Evolutionary conservation across 306 rosid genomes (phyloP).

Genomic region (Quercus mongolica): DNA sequence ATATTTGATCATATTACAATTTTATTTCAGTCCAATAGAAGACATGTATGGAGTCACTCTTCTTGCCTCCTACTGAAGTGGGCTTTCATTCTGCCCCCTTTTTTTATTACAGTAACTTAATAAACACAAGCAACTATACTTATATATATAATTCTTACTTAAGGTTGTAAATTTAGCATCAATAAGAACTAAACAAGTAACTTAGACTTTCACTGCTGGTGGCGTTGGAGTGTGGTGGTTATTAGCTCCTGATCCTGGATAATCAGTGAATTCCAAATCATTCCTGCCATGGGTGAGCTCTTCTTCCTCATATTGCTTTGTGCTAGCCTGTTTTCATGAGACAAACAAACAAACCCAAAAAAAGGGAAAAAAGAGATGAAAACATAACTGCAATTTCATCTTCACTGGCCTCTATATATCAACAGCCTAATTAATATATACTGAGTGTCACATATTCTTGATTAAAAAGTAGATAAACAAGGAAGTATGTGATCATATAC

Average conservation of each 20-base stretch:
- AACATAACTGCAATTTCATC: too few relatives aligned
- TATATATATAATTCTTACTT: not conserved
- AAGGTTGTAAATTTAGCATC: not conserved
- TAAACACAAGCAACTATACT: not conserved
- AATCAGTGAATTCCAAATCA: conserved; percentile 6
- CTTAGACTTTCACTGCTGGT: not conserved
- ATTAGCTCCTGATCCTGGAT: conserved; percentile 11
- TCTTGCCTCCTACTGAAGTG: not conserved
- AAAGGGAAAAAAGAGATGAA: too few relatives aligned
- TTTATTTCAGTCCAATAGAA: too few relatives aligned
- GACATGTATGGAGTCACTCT: not conserved
- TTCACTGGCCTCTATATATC: too few relatives aligned
- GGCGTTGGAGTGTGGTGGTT: conserved; percentile 13
- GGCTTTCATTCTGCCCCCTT: not conserved
- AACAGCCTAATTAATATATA: too few relatives aligned
- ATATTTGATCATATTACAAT: too few relatives aligned
- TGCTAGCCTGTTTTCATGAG: not conserved
- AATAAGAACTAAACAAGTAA: not conserved
- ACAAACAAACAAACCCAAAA: not conserved
- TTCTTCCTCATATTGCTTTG: not conserved
- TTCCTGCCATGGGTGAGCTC: conserved; percentile 1
- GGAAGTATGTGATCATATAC: not conserved
- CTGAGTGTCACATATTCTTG: not conserved
- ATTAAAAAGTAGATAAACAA: not conserved
- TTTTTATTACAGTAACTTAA: too few relatives aligned